Evolutionary conservation across 306 rosid species (phyloP).

Genomic region (Medicago lupulina): DNA sequence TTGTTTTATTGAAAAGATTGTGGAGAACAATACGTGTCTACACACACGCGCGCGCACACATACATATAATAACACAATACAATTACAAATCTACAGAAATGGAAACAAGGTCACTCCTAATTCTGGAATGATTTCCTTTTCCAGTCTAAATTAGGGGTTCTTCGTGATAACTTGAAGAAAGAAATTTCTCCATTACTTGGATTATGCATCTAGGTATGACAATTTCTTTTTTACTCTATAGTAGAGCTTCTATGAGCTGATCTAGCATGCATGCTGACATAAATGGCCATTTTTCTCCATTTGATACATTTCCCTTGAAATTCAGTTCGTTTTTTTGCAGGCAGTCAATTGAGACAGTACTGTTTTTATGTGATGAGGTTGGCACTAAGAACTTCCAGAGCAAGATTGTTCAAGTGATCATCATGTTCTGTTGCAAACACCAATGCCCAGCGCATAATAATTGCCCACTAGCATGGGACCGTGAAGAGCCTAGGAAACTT

Average conservation of each 20-base stretch:
- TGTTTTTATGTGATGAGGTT: constrained; percentile 46
- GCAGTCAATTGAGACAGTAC: constrained; percentile 30
- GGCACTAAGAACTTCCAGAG: constrained; percentile 96
- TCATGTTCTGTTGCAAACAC: constrained; percentile 80
- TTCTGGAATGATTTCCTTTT: neutral
- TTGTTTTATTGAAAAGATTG: neutral
- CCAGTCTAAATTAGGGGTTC: constrained; percentile 48
- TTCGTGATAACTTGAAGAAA: constrained; percentile 92
- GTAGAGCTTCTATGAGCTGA: constrained; percentile 30
- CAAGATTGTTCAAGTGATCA: constrained; percentile 88
- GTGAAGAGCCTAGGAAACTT: constrained; percentile 81
- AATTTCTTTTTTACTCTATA: constrained; percentile 36
- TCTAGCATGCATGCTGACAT: constrained; percentile 26
- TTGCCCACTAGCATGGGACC: constrained; percentile 97
- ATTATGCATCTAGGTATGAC: constrained; percentile 88
- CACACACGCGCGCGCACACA: no score
- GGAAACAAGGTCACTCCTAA: neutral
- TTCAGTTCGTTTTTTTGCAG: neutral
- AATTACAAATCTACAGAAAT: neutral
- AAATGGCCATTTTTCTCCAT: constrained; percentile 13
- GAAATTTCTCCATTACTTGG: constrained; percentile 93
- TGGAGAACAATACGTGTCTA: neutral
- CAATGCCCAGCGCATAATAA: constrained; percentile 81
- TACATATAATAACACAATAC: no score
- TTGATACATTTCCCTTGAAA: constrained; percentile 31